Base-by-base conservation (phyloP, 306 rosid genomes). In the Dalbergia oliveri region DNA sequence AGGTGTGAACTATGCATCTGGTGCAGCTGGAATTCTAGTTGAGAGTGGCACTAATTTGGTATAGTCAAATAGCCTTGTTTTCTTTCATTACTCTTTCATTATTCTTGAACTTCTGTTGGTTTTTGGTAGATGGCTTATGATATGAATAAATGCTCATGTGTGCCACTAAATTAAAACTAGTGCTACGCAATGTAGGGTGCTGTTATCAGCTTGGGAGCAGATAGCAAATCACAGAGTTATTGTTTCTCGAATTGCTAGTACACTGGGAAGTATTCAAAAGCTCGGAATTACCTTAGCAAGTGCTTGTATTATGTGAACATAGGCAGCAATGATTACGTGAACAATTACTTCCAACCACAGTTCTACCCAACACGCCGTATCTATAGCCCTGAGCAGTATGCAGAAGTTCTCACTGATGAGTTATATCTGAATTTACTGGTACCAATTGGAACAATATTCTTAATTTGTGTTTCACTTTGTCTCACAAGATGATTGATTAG, bases 261-360 rank as follows among this genome's bases (percentile, higher is more conserved):
- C 0, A 61, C 76, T 86, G 53, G 76, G 87, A 35, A 56, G 66
- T 58, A 35, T 8, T 23, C 18, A 15, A 0, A 75, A 11, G 81
- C 91, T 2, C n/a, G 6, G 13, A 5, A 78, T 14, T 14, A 86
- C 44, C 74, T 90, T 47, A 67, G 64, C 6, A 88, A 86, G 56
- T 93, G 97, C 77, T 79, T 93, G 59, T 93, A 89, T 73, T 83
- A 77, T 21, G 81, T 93, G 26, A 72, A 50, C 21, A 83, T 90
- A 9, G 97, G 97, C 3, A 84, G 35, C 65, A 90, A 90, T 31
- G 97, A 90, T 76, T 93, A 86, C 84, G 16, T 90, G 9, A 85
- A 47, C 79, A 93, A 90, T 69, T 93, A 89, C 69, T 93, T 77
- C 81, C 18, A 64, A 72, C 91, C 95, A 26, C 21, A 47, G 26